Percentiles rank a stretch among this genome's conserved stretches.
phyloP scores from a whole-genome alignment of 2,329 filamentous ascomycete species.

The Monosporascus cannonballus region DNA sequence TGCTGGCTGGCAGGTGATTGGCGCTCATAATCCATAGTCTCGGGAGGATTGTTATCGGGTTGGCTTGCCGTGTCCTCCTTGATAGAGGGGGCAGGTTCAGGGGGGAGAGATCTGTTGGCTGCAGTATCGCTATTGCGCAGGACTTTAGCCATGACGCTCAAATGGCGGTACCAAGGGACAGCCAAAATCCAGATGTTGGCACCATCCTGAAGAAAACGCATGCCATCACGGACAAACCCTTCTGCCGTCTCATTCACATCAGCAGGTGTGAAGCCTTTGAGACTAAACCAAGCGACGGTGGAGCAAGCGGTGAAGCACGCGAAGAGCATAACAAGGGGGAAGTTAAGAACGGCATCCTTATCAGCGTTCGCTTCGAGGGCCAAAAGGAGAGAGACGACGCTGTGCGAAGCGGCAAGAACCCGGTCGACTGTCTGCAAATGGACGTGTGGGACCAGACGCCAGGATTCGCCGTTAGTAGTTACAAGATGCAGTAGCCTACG shows the following conservation, averaged over 20 bases:
- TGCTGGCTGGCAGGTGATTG: conserved; percentile 26
- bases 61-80: conserved; percentile 53
- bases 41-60: conserved; percentile 44
- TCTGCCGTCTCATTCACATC: conserved; percentile 52
- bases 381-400: conserved; percentile 48
- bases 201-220: conserved; percentile 53
- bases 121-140: conserved; percentile 45
- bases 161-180: conserved; percentile 52
- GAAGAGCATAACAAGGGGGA: conserved; percentile 59
- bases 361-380: conserved; percentile 51
- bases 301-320: conserved; percentile 56
- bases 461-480: conserved; percentile 45
- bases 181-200: conserved; percentile 56
- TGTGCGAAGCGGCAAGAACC: conserved; percentile 53
- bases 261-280: conserved; percentile 52
- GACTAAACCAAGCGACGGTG: conserved; percentile 55
- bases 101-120: conserved; percentile 23
- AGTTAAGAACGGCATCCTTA: conserved; percentile 53
- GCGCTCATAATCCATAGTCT: conserved; percentile 54
- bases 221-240: conserved; percentile 51
- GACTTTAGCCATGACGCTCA: conserved; percentile 57
- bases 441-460: conserved; percentile 42
- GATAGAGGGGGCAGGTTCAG: conserved; percentile 30
- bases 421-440: conserved; percentile 48
- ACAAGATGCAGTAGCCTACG: conserved; percentile 54